phyloP scores from a whole-genome alignment of 305 asterid species.

The Fraxinus platypoda region DNA sequence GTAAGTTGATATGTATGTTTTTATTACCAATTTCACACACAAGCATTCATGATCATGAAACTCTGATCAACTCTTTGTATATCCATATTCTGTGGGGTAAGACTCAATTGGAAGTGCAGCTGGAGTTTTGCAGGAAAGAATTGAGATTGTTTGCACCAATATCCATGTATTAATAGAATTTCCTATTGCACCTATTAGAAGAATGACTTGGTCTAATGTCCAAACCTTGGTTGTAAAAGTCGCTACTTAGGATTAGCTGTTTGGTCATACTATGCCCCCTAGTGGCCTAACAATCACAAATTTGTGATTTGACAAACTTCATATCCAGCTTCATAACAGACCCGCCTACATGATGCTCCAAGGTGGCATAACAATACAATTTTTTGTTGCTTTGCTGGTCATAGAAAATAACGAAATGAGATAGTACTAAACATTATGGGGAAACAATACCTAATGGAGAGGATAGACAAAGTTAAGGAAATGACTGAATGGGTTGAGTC shows the following conservation, averaged over 20 bases:
- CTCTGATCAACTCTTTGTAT: not conserved
- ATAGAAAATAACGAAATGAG: not conserved
- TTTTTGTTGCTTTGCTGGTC: not conserved
- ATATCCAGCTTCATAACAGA: not conserved
- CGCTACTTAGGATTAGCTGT: not conserved
- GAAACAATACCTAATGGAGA: not conserved
- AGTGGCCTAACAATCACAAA: not conserved
- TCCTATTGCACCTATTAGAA: not conserved
- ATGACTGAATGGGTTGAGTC: not conserved
- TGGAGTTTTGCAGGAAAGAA: not conserved
- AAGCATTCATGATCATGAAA: not conserved
- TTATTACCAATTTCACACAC: not conserved
- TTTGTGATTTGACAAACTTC: not conserved
- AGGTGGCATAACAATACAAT: not conserved
- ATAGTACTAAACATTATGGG: not conserved
- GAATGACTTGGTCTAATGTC: not conserved
- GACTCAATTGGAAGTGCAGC: not conserved
- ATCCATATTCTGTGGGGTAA: not conserved
- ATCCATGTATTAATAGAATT: not conserved
- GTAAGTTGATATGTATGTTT: constrained; percentile 35
- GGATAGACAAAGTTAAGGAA: not conserved
- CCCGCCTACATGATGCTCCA: not conserved
- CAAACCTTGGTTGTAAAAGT: not conserved
- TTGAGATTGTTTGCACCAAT: not conserved
- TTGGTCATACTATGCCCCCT: not conserved